Percentiles rank a stretch among this genome's conserved stretches.
phyloP scores from a whole-genome alignment of 805 yeast species.

The Ogataea nonfermentans region DNA sequence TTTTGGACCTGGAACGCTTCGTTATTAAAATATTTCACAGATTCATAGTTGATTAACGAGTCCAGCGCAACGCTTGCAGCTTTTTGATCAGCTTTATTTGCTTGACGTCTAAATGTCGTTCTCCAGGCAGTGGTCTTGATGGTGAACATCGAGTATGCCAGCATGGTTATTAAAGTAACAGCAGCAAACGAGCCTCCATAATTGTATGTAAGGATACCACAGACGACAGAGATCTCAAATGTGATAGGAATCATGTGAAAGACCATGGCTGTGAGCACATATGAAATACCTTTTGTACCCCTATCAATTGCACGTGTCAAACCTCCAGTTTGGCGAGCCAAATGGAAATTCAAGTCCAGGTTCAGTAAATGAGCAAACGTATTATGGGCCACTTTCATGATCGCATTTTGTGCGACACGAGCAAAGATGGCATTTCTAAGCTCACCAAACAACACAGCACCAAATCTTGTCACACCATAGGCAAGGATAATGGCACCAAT shows the following conservation, averaged over 20 bases:
- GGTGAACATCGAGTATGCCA: slow-evolving; percentile 84
- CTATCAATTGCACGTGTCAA: slow-evolving; percentile 94
- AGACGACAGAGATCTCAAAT: slow-evolving; percentile 88
- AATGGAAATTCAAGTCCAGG: slow-evolving; percentile 85
- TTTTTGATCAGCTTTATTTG: slow-evolving; percentile 88
- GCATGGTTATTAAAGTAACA: slow-evolving; percentile 83
- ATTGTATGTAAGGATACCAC: slow-evolving; percentile 90
- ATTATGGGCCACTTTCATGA: slow-evolving; percentile 81
- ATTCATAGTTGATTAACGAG: slow-evolving; percentile 89
- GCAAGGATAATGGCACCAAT: slow-evolving; percentile 72
- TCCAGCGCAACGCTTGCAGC: slow-evolving; percentile 96
- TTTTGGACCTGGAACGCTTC: slow-evolving; percentile 76
- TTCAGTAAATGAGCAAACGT: slow-evolving; percentile 82
- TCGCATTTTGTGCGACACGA: slow-evolving; percentile 91
- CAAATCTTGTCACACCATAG: slow-evolving; percentile 92
- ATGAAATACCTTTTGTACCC: slow-evolving; percentile 96
- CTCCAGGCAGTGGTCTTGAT: slow-evolving; percentile 95
- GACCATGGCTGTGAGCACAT: slow-evolving; percentile 93
- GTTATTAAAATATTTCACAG: slow-evolving; percentile 92
- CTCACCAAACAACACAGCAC: slow-evolving; percentile 93
- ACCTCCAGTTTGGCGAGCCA: slow-evolving; percentile 93
- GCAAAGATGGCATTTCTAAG: slow-evolving; percentile 94
- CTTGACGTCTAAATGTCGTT: slow-evolving; percentile 84
- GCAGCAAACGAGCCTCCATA: slow-evolving; percentile 89
- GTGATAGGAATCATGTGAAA: slow-evolving; percentile 93